Evolutionary conservation across 2,329 filamentous ascomycete species (phyloP).

Genomic region (Arthrobotrys sphaeroides): DNA sequence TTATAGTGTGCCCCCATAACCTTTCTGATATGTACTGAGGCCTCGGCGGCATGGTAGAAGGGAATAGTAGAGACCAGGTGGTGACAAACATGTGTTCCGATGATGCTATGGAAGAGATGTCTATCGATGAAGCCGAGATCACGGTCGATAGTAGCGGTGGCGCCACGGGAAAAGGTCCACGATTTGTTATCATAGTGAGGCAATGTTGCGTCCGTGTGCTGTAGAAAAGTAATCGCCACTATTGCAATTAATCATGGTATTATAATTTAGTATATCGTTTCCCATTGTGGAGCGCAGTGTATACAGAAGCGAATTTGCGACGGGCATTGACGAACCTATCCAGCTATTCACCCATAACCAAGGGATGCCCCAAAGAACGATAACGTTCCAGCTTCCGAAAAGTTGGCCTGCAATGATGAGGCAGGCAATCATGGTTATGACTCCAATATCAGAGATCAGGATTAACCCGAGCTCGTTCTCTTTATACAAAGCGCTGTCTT

Average conservation of each 20-base stretch:
- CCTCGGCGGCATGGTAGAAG: constrained; percentile 70
- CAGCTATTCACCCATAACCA: constrained; percentile 78
- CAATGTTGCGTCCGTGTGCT: constrained; percentile 72
- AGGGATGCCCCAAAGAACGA: constrained; percentile 71
- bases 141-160: constrained; percentile 71
- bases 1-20: constrained; percentile 68
- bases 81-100: constrained; percentile 72
- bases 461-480: constrained; percentile 69
- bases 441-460: constrained; percentile 70
- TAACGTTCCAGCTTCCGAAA: constrained; percentile 69
- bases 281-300: constrained; percentile 31
- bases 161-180: constrained; percentile 72
- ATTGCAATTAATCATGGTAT: constrained; percentile 33
- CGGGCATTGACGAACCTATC: constrained; percentile 66
- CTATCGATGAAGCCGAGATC: constrained; percentile 72
- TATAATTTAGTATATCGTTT: constrained; percentile 55
- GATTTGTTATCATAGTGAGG: constrained; percentile 69
- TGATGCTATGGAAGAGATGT: constrained; percentile 74
- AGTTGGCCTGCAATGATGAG: constrained; percentile 67
- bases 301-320: constrained; percentile 6
- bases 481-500: constrained; percentile 70
- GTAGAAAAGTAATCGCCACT: constrained; percentile 79
- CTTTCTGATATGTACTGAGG: constrained; percentile 68
- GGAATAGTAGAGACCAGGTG: constrained; percentile 71
- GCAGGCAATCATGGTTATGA: constrained; percentile 65